Base-by-base conservation (phyloP, 768 basidiomycete species). In the Asterophora parasitica region DNA sequence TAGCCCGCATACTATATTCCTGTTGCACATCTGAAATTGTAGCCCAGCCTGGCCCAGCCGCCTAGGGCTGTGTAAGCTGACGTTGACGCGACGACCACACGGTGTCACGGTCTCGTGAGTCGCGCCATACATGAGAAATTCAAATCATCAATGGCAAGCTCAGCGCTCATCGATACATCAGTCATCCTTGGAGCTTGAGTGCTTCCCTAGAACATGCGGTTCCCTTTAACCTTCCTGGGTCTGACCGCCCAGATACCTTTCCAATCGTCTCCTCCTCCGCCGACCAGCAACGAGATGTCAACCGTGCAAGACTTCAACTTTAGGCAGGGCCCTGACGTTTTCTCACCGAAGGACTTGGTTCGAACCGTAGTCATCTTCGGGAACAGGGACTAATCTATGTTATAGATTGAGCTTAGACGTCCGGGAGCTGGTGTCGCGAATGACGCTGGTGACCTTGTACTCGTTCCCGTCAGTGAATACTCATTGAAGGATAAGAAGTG, bases 401-500 rank as follows among this genome's bases (percentile, higher is more conserved):
- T 32, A 1, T 47, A 75, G 73, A 58, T 90, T 42, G 63, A 78
- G 60, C 73, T 92, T 34, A 78, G 77, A 9, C 74, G 90, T 45
- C 84, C 90, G 4, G 80, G 82, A 1, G 60, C 58, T 10, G 86
- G 83, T 5, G 67, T 80, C n/a, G 75, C 87, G 13, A 92, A 89
- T 58, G 64, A 71, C 12, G 72, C 68, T 0, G 89, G 86, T 17
- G 82, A 87, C 65, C 65, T 93, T 55, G 79, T 81, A 17, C 61
- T 90, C 49, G 71, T 88, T 15, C 70, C 83, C 2, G 70, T 81
- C 59, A 81, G 76, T 66, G 78, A 82, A 63, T 87, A 82, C 62
- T 83, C 83, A 10, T 76, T 90, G 49, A 71, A 82, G 42, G 81
- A 85, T 48, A 82, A 85, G 61, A 83, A 83, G 87, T 91, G 55